Evolutionary conservation across 2,329 filamentous ascomycete species (phyloP), one percentile per base, ranked within the genome.

Genomic region (Penicillium fuscoglaucum): DNA sequence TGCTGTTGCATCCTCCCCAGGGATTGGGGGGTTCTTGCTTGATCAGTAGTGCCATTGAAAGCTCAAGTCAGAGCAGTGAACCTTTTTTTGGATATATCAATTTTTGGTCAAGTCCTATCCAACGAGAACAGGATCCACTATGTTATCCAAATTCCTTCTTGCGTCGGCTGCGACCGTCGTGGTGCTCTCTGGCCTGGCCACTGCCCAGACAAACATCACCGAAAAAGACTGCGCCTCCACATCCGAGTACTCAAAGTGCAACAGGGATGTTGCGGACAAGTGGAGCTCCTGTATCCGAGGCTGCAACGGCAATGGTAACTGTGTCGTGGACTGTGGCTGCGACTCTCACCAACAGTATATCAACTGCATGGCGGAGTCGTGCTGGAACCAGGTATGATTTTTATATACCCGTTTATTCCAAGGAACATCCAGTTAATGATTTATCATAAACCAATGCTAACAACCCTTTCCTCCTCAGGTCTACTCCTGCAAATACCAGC

Each of bases 401-500:
- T 13, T 21, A 44, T 21, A 44, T 39, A 17, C 33, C 4, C 8
- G 2, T 33, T 33, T 13, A 33, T 33, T 3, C 13, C 31, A 31
- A 13, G 5, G 12, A 1, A 28, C 15, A 46, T 10, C 4, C 6
- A 6, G 0, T 13, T 13, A 0, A 31, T 9, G n/a, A 21, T 10
- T n/a, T n/a, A 45, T 12, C 8, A 44, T 9, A n/a, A 12, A 6
- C 15, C 15, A 6, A 26, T 21, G 1, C 48, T 33, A 24, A 52
- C 24, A 19, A 31, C 6, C 0, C 4, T 7, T 17, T 2, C 0
- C 9, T 33, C 5, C 6, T 3, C 28, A 72, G 69, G 73, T 75
- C 48, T 76, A 72, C 61, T 73, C 74, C 40, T 77, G 74, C 63
- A 72, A 75, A 62, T 77, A 76, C 55, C 74, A 77, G 60, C 64